A percentile compares a stretch with the other conserved stretches of the same genome.
Conservation (phyloP, 2,329 filamentous ascomycete species). For the Fusarium sp. region DNA sequence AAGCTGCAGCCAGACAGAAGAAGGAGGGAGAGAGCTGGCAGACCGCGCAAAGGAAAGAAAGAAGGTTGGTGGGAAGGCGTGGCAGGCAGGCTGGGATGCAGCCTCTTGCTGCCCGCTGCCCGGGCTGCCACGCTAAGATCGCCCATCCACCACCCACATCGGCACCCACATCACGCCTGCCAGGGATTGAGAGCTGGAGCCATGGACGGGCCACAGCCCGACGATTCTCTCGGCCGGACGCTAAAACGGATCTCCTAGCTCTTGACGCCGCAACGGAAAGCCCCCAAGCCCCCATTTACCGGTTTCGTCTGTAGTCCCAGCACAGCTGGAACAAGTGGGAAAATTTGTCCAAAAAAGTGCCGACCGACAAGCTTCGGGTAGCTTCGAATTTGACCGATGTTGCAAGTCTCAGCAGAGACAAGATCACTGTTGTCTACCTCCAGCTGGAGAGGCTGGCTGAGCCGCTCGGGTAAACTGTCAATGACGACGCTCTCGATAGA, state of each 20-base stretch:
- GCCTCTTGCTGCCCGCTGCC: neutral
- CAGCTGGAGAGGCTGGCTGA: neutral
- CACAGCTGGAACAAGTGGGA: constrained; percentile 4
- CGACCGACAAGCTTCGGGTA: constrained; percentile 23
- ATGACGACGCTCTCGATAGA: constrained; percentile 20
- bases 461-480: neutral
- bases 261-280: constrained; percentile 5
- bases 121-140: constrained; percentile 38
- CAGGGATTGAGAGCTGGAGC: constrained; percentile 21
- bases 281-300: constrained; percentile 5
- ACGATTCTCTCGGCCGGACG: constrained; percentile 14
- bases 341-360: constrained; percentile 4
- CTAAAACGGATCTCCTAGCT: constrained; percentile 19
- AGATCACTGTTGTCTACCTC: neutral
- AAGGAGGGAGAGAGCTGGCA: neutral
- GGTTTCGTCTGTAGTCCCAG: constrained; percentile 1
- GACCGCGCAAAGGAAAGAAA: constrained; percentile 5
- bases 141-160: constrained; percentile 33
- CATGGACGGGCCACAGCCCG: neutral
- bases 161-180: constrained; percentile 8
- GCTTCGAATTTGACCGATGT: constrained; percentile 15
- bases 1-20: constrained; percentile 10
- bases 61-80: constrained; percentile 20
- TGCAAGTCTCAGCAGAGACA: constrained; percentile 7
- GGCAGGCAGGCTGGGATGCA: constrained; percentile 12